Percentiles rank a stretch among this genome's conserved stretches.
phyloP scores from a whole-genome alignment of 2,329 filamentous ascomycete species.

The Nectriaceae sp. region DNA sequence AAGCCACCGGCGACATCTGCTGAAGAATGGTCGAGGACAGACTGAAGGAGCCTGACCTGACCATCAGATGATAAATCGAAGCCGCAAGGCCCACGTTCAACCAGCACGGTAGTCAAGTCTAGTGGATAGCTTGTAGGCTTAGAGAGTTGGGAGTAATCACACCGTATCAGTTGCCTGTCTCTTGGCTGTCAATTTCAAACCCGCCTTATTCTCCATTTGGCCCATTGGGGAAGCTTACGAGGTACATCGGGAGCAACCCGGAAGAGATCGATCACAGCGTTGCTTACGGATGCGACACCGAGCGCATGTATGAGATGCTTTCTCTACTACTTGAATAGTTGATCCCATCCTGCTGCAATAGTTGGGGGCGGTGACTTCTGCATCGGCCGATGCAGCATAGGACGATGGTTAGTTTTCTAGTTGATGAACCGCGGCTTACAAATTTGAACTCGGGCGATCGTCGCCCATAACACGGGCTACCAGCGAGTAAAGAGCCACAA shows the following conservation, averaged over 20 bases:
- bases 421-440: not conserved
- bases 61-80: not conserved
- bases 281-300: not conserved
- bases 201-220: not conserved
- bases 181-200: not conserved
- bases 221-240: not conserved
- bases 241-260: not conserved
- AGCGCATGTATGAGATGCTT: not conserved
- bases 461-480: too few species aligned
- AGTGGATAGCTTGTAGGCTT: not conserved
- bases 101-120: not conserved
- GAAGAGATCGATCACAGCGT: not conserved
- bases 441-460: not conserved
- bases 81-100: not conserved
- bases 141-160: not conserved
- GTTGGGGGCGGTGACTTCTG: not conserved
- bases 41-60: not conserved
- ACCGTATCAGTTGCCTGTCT: not conserved
- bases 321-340: not conserved
- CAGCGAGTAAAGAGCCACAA: too few species aligned
- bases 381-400: not conserved
- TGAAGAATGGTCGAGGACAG: not conserved
- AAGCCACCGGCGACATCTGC: not conserved
- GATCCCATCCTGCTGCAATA: not conserved
- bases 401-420: not conserved